A percentile compares a stretch with the other conserved stretches of the same genome.
These are phyloP conservation scores for Trapa incisa DNA, from an alignment of 345 rosid genomes.

Conservation along the genomic window DNA sequence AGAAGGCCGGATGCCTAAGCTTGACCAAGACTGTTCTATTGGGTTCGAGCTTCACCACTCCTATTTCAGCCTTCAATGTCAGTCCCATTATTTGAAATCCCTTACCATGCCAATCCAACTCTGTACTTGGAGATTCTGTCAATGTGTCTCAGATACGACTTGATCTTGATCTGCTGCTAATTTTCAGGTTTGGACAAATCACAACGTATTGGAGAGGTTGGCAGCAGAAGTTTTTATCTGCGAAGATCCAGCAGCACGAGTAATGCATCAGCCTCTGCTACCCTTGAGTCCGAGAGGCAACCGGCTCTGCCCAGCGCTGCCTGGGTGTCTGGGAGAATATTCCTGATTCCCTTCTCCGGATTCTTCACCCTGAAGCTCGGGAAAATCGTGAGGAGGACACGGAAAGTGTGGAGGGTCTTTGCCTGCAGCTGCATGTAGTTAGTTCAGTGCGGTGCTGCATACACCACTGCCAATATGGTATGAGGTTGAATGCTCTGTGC, in stretches of 20 bases:
- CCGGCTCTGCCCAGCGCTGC: constrained; percentile 11
- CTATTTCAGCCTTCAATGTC: constrained; percentile 66
- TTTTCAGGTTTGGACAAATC: constrained; percentile 53
- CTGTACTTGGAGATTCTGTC: background rate
- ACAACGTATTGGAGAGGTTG: constrained; percentile 47
- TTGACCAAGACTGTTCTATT: constrained; percentile 18
- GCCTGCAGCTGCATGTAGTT: constrained; percentile 53
- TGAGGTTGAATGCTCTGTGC: too few species aligned
- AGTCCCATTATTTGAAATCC: constrained; percentile 5
- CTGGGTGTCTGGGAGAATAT: constrained; percentile 19
- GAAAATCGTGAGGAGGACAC: constrained; percentile 43
- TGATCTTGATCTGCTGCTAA: background rate
- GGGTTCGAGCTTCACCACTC: constrained; percentile 59
- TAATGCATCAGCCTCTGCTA: constrained; percentile 10
- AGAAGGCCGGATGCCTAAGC: constrained; percentile 70
- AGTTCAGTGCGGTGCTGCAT: too few species aligned
- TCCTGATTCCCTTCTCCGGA: constrained; percentile 16
- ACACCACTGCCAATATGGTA: too few species aligned
- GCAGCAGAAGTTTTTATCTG: constrained; percentile 69
- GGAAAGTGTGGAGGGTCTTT: constrained; percentile 50
- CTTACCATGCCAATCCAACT: too few species aligned
- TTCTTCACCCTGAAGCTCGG: constrained; percentile 41
- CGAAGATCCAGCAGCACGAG: constrained; percentile 28
- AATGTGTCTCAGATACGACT: background rate
- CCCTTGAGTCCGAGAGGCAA: constrained; percentile 14